phyloP scores from a whole-genome alignment of 441 rosid species.

The Aleurites moluccanus region DNA sequence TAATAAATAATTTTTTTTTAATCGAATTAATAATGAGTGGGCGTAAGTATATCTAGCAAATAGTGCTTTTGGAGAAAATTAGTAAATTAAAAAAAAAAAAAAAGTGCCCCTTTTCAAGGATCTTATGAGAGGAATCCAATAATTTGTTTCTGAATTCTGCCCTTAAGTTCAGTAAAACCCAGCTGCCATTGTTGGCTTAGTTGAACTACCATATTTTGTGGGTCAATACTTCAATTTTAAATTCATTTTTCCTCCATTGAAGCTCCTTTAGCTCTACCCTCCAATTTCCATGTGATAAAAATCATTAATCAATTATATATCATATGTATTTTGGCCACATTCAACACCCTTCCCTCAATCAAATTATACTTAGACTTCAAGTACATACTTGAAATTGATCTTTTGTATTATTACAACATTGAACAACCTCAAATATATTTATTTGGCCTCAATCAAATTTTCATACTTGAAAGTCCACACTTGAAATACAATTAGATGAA shows the following conservation, averaged over 20 bases:
- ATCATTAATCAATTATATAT: not conserved
- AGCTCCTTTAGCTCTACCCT: too few relatives aligned
- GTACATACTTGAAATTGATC: too few relatives aligned
- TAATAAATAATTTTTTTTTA: too few relatives aligned
- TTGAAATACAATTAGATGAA: too few relatives aligned
- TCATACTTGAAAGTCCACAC: too few relatives aligned
- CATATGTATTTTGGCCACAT: not conserved
- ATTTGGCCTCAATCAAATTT: too few relatives aligned
- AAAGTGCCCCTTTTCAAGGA: slow-evolving; percentile 1
- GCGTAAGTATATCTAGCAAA: not conserved
- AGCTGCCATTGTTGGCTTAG: slow-evolving; percentile 11
- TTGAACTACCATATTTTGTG: not conserved
- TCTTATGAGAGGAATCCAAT: slow-evolving; percentile 9
- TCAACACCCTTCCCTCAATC: too few relatives aligned
- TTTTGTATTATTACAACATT: too few relatives aligned
- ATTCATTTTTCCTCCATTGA: not conserved
- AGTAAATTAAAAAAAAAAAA: too few relatives aligned
- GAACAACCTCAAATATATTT: too few relatives aligned
- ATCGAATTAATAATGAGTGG: not conserved
- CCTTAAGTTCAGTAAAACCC: not conserved
- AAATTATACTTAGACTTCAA: too few relatives aligned
- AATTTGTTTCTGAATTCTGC: too few relatives aligned
- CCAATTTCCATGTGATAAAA: not conserved
- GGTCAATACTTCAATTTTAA: not conserved
- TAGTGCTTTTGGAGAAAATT: not conserved